Evolutionary conservation across 2,329 filamentous ascomycete species (phyloP), one percentile per base, ranked within the genome.

Genomic region (Verticillium tricorpus): DNA sequence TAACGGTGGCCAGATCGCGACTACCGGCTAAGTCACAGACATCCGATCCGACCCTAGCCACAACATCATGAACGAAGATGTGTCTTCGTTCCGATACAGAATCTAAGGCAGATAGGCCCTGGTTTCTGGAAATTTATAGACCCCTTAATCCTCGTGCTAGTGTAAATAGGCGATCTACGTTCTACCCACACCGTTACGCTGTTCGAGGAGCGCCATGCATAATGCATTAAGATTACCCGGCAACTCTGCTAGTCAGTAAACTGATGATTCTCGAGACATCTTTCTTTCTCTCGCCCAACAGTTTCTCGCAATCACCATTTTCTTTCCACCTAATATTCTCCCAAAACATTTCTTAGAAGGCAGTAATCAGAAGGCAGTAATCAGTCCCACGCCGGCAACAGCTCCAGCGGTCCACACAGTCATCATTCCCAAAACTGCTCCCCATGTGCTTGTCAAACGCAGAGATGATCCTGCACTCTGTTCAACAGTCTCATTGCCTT

Each of bases 11-110:
- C 59, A 63, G 8, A 63, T 63, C 25, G 56, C 61, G n/a, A 63
- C 61, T 9, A 58, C 25, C 25, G 59, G 61, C 11, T 25, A 57
- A 9, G 56, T 63, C 25, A 15, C 35, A 8, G 45, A 63, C 45
- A 63, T 63, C 37, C 58, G 61, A 15, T 58, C 58, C 40, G 22
- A 61, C 35, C 45, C 61, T 7, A 28, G 37, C 15, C 60, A 58
- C 61, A 61, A 59, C 58, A 63, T 56, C 55, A 55, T 56, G 61
- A 63, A 63, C 35, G 61, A 63, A n/a, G 61, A 63, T 28, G 59
- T 63, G n/a, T 63, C 61, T 22, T 63, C 61, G 32, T 63, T 63
- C 55, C 28, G 61, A 14, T 61, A 59, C 56, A 63, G 58, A 45
- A 58, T 61, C 1, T 61, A 60, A 60, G 37, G 37, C 12, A 15